Evolutionary conservation across 139 green algal genomes (phyloP).

Genomic region (Pseudopediastrum boryanum): DNA sequence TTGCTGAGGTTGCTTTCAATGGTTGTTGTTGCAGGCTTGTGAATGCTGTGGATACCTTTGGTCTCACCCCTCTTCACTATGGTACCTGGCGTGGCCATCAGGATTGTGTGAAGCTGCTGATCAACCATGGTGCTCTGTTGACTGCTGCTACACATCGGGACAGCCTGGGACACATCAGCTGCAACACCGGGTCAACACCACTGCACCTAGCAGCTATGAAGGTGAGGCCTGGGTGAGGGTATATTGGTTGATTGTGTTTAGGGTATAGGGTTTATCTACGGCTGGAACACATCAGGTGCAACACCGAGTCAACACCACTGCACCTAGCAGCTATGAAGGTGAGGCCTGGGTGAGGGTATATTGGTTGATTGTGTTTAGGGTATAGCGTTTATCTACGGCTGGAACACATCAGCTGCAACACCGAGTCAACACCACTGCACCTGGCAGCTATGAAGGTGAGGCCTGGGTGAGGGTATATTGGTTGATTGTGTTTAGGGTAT

Average conservation of each 20-base stretch:
- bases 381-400: too few species aligned
- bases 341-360: background rate
- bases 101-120: conserved; percentile 9
- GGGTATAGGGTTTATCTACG: too few species aligned
- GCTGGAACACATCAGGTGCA: too few species aligned
- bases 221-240: background rate
- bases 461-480: background rate
- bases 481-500: too few species aligned
- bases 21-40: conserved; percentile 2
- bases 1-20: too few species aligned
- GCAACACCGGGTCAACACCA: too few species aligned
- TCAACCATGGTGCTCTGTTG: too few species aligned
- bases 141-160: too few species aligned
- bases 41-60: conserved; percentile 11
- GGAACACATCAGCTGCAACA: too few species aligned
- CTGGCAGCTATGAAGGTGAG: conserved; percentile 36
- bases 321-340: conserved; percentile 39
- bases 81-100: conserved; percentile 8
- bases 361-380: background rate
- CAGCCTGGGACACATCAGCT: too few species aligned
- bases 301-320: too few species aligned
- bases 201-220: conserved; percentile 38
- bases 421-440: conserved; percentile 35
- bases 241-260: background rate
- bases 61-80: conserved; percentile 15